Conservation (phyloP, 176 grass and related monocot genomes). For the Ampelocalamus luodianensis region DNA sequence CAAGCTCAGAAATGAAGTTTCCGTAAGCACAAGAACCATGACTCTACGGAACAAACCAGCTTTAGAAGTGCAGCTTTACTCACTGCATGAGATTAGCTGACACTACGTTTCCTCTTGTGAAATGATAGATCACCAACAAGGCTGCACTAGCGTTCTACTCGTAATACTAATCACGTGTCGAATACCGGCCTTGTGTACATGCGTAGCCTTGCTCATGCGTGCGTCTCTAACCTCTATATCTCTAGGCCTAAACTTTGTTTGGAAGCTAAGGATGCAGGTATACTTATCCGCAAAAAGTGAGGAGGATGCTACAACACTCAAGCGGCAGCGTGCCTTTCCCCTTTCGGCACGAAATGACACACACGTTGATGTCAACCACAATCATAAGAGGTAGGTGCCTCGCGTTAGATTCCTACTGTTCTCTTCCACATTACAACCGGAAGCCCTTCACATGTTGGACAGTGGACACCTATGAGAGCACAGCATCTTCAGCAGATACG, state of each 20-base stretch:
- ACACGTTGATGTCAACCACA: constrained; percentile 18
- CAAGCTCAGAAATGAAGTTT: background rate
- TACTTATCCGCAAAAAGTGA: constrained; percentile 30
- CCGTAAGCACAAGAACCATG: background rate
- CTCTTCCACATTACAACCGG: constrained; percentile 1
- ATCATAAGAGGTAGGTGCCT: background rate
- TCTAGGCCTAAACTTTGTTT: constrained; percentile 45
- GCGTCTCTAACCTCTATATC: background rate
- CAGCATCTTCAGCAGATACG: constrained; percentile 28
- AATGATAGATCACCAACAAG: background rate
- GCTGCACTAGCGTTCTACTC: background rate
- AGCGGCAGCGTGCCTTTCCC: constrained; percentile 46
- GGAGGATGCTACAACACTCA: constrained; percentile 39
- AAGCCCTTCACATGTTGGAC: background rate
- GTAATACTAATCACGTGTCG: background rate
- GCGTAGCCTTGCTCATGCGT: background rate
- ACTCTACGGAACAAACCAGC: background rate
- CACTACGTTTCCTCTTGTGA: background rate
- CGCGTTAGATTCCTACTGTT: constrained; percentile 11
- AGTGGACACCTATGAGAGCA: background rate
- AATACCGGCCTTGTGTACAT: background rate
- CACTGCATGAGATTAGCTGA: background rate
- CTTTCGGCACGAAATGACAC: constrained; percentile 52
- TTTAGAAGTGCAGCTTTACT: background rate
- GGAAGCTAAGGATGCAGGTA: constrained; percentile 44